phyloP scores from a whole-genome alignment of 148 eudicot genomes.

The Camellia sinensis region DNA sequence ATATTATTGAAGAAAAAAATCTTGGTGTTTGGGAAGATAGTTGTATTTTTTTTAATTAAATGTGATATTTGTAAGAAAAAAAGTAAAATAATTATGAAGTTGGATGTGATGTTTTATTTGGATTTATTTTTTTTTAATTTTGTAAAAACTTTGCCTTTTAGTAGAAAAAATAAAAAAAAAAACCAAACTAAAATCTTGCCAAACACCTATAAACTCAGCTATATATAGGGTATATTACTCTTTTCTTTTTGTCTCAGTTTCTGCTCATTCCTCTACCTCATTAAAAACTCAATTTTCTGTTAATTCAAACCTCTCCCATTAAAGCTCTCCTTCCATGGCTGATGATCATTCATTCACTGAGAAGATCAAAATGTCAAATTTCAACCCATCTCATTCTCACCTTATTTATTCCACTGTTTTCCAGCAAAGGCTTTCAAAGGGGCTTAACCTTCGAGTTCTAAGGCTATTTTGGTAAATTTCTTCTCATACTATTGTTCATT shows the following conservation, averaged over 20 bases:
- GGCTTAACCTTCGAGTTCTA: conserved; percentile 17
- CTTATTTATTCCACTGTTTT: conserved; percentile 5
- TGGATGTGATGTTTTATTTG: no score
- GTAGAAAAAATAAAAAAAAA: no score
- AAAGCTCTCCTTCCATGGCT: background rate
- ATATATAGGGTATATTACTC: conserved; percentile 1
- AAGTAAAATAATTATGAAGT: no score
- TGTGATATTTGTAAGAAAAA: no score
- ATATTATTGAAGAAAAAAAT: no score
- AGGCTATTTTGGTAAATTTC: conserved; percentile 26
- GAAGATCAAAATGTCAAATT: conserved; percentile 21
- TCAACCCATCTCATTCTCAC: conserved; percentile 12
- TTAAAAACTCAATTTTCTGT: background rate
- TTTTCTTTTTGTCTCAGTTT: background rate
- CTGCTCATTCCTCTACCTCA: conserved; percentile 6
- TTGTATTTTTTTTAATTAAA: no score
- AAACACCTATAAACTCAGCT: background rate
- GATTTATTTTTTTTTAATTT: no score
- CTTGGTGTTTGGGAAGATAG: accelerated
- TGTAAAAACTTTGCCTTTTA: no score
- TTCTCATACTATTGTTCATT: no score
- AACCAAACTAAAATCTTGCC: no score
- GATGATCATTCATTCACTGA: no score
- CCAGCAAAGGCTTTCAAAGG: conserved; percentile 9
- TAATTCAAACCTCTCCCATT: background rate